Evolutionary conservation across 2,329 filamentous ascomycete genomes (phyloP).

Genomic region (Neobulgaria alba): DNA sequence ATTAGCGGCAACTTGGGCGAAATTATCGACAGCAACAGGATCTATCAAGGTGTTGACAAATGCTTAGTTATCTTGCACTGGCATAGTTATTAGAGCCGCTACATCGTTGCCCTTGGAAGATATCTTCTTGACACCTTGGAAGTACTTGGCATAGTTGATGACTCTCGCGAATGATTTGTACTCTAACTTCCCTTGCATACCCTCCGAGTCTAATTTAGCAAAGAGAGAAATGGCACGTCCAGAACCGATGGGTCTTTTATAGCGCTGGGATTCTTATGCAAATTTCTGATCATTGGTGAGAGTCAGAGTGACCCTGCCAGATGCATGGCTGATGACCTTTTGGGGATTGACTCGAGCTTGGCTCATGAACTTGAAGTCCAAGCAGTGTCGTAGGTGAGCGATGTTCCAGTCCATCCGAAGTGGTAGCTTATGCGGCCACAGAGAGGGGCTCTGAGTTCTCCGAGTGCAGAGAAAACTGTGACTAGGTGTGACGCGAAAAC

Average conservation of each 20-base stretch:
- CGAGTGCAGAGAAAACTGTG: conserved; percentile 14
- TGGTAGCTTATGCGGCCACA: conserved; percentile 15
- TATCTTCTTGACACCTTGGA: conserved; percentile 27
- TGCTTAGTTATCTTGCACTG: too few relatives aligned
- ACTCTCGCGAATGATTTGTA: conserved; percentile 32
- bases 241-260: conserved; percentile 9
- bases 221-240: conserved; percentile 27
- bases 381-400: conserved; percentile 32
- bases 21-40: conserved; percentile 4
- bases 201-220: conserved; percentile 23
- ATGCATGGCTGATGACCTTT: too few relatives aligned
- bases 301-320: background rate
- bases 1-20: conserved; percentile 3
- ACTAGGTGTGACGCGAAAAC: conserved; percentile 8
- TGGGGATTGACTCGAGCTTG: too few relatives aligned
- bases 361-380: conserved; percentile 30
- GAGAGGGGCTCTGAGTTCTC: conserved; percentile 12
- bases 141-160: conserved; percentile 30
- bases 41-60: too few relatives aligned
- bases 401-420: conserved; percentile 31
- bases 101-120: conserved; percentile 14
- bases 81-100: too few relatives aligned
- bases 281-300: background rate
- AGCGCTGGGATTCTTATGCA: background rate
- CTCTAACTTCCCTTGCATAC: conserved; percentile 31